Base-by-base conservation (phyloP, 1,284 basidiomycete genomes). In the Puccinia horiana region DNA sequence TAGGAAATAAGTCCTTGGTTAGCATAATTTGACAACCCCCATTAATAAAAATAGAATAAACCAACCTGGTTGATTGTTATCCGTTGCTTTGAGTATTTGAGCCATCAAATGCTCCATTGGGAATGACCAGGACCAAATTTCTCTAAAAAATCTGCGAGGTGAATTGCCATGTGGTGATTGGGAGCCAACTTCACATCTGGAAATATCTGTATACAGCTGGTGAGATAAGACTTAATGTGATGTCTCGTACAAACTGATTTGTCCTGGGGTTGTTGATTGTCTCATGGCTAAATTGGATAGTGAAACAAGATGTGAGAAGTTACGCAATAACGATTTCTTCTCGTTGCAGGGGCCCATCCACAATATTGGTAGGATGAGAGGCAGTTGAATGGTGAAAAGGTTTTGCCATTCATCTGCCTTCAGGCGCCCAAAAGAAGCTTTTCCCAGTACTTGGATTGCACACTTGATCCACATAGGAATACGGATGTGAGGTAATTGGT, bases 401-500 rank as follows among this genome's bases (percentile, higher is more conserved):
- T 37, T 81, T 63, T 56, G 52, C 69, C 78, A 81, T 37, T 84
- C 82, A 29, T 84, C 76, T 0, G 84, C 83, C 47, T 81, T 74
- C 54, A 81, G 37, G 35, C 42, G 12, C 8, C 78, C 78, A 73
- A 72, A 73, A 12, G 52, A 58, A 29, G 67, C 67, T 26, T 81
- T 61, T 26, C 78, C 78, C 11, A 81, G 56, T n/a, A 61, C 37
- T 20, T 52, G 67, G 32, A 81, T 58, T 23, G 69, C 37, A 11
- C 69, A 14, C 23, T 58, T 23, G 29, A 81, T 73, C 69, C 78
- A 81, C n/a, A 52, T 73, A 26, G 78, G 78, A 35, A 73, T 61
- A 5, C 26, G 54, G 26, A n/a, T n/a, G n/a, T n/a, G n/a, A n/a
- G n/a, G n/a, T n/a, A n/a, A n/a, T n/a, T n/a, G n/a, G n/a, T 73